These are phyloP conservation scores for Theobroma cacao DNA, from an alignment of 345 rosid species.

Conservation along the genomic window DNA sequence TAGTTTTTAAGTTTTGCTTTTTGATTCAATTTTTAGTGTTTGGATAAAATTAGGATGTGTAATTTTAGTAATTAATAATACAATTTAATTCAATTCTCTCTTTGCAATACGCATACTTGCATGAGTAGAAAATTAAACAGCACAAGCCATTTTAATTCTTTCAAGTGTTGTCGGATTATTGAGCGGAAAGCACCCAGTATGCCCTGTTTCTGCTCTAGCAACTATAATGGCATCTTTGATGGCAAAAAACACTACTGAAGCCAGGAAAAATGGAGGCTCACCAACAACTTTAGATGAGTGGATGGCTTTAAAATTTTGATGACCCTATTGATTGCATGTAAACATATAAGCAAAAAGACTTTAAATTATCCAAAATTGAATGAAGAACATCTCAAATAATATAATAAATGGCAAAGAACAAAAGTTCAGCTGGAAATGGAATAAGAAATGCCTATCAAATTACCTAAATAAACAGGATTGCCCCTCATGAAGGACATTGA, in stretches of 20 bases:
- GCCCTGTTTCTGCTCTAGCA: constrained; percentile 77
- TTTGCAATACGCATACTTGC: too few species aligned
- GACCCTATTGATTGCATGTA: constrained; percentile 49
- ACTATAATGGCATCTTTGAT: constrained; percentile 80
- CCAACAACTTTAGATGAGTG: constrained; percentile 97
- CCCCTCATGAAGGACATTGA: neutral
- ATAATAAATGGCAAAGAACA: neutral
- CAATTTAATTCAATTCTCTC: too few species aligned
- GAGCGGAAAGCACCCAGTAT: constrained; percentile 73
- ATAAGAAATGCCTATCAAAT: neutral
- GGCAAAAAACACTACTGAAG: constrained; percentile 79
- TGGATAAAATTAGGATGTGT: too few species aligned
- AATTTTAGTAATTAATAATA: too few species aligned
- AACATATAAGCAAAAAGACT: neutral
- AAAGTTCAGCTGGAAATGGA: neutral
- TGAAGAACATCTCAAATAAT: too few species aligned
- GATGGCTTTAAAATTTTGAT: constrained; percentile 78
- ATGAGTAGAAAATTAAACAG: too few species aligned
- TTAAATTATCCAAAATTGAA: neutral
- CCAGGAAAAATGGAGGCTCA: constrained; percentile 96
- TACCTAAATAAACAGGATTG: neutral
- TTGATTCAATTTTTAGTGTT: too few species aligned
- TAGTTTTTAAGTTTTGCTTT: too few species aligned
- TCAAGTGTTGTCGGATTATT: constrained; percentile 95
- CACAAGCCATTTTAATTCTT: constrained; percentile 89